Evolutionary conservation across 768 basidiomycete genomes (phyloP).

Genomic region (Floccularia luteovirens): DNA sequence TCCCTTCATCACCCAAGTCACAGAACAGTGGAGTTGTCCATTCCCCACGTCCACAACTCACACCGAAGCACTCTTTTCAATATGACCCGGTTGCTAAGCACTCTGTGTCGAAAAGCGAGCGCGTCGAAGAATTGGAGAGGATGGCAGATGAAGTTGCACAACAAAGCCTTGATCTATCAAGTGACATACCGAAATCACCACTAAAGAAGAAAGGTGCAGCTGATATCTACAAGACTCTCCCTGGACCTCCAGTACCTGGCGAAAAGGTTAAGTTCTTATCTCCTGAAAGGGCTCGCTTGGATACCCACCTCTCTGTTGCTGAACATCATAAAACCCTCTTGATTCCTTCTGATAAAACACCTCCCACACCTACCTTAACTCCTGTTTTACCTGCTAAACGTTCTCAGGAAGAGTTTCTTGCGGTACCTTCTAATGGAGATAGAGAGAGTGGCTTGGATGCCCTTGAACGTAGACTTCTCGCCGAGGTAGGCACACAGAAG

Average conservation of each 20-base stretch:
- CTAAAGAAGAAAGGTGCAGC: conserved; percentile 11
- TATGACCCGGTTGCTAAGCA: conserved; percentile 28
- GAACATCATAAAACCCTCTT: conserved; percentile 5
- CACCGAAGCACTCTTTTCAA: conserved; percentile 53
- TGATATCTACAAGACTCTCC: conserved; percentile 49
- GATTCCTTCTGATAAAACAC: conserved; percentile 20
- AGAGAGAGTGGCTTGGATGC: conserved; percentile 63
- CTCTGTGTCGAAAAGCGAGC: conserved; percentile 38
- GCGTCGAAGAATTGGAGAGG: conserved; percentile 65
- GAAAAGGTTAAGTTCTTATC: conserved; percentile 16
- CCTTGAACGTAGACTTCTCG: conserved; percentile 58
- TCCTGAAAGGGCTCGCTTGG: conserved; percentile 16
- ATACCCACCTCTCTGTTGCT: conserved; percentile 15
- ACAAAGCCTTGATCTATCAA: conserved; percentile 25
- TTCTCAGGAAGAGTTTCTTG: conserved; percentile 16
- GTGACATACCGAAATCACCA: conserved; percentile 22
- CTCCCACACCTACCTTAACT: conserved; percentile 41
- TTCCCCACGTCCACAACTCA: conserved; percentile 64
- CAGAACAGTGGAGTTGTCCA: conserved; percentile 28
- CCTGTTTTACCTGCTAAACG: conserved; percentile 27
- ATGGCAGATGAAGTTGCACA: conserved; percentile 56
- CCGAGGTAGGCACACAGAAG: conserved; percentile 68
- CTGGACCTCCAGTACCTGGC: conserved; percentile 47
- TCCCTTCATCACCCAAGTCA: conserved; percentile 14
- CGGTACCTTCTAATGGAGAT: conserved; percentile 11